A percentile compares a stretch with the other conserved stretches of the same genome.
Evolutionary conservation across 805 yeast genomes (phyloP).

Genomic region (Candida sakaeoensis): DNA sequence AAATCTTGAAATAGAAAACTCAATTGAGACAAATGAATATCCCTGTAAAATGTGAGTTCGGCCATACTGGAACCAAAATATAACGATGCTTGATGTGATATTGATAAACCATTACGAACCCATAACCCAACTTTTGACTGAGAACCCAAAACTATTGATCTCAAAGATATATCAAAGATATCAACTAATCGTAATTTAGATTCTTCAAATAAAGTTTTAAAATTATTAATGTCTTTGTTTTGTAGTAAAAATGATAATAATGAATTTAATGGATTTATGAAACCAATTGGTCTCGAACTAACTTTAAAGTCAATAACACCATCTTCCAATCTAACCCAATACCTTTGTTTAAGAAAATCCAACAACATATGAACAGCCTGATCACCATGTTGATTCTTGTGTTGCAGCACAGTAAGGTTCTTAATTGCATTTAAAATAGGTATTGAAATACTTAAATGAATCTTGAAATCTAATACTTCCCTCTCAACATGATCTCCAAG

Average conservation of each 20-base stretch:
- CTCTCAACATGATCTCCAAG: conserved; percentile 66
- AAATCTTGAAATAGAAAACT: conserved; percentile 39
- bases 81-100: conserved; percentile 46
- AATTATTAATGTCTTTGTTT: conserved; percentile 24
- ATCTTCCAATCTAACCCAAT: conserved; percentile 17
- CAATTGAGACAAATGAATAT: conserved; percentile 45
- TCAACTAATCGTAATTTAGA: conserved; percentile 15
- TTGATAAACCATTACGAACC: conserved; percentile 68
- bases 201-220: conserved; percentile 29
- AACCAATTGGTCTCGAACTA: conserved; percentile 49
- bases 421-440: conserved; percentile 42
- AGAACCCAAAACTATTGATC: conserved; percentile 56
- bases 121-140: conserved; percentile 66
- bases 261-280: conserved; percentile 58
- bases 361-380: conserved; percentile 25
- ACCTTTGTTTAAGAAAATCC: conserved; percentile 26
- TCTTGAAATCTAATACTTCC: conserved; percentile 48
- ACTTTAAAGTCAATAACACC: conserved; percentile 40
- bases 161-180: conserved; percentile 54
- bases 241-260: conserved; percentile 44
- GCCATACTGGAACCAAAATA: conserved; percentile 43
- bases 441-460: conserved; percentile 47
- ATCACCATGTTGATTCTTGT: conserved; percentile 15
- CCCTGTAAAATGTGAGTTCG: conserved; percentile 40
- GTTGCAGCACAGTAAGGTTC: conserved; percentile 22